Evolutionary conservation across 2,329 filamentous ascomycete genomes (phyloP), one percentile per base, ranked within the genome.

Genomic region (Emmonsia crescens): DNA sequence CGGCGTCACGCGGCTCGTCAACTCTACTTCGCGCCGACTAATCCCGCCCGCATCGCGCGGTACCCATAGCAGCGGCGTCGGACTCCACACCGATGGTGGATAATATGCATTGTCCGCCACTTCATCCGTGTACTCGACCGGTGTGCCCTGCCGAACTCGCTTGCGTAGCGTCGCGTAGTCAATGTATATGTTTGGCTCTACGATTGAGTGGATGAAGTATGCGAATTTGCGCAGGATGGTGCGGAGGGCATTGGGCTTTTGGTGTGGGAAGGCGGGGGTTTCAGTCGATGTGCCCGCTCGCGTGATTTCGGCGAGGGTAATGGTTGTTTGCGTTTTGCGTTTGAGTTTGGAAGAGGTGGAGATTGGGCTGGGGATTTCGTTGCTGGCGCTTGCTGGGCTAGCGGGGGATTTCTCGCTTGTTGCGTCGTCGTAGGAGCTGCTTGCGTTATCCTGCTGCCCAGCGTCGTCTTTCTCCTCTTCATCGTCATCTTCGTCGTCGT

Each of bases 61-160:
- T 31, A 96, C 89, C 91, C 91, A 96, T 3, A 96, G 77, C 42
- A 88, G 78, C 0, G 89, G 89, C 3, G 82, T 76, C 59, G 79
- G 67, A 63, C 83, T 80, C 14, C 76, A 82, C 66, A 93, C 81
- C 0, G 87, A 84, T 0, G 90, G 89, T 65, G 91, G 85, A 71
- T 83, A 83, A 73, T 90, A 93, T 0, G 89, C 91, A 42, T 88
- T 82, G 4, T 79, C 77, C 65, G 86, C 81, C 9, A 85, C 78
- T 54, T 85, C 79, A 0, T 82, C 79, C 0, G 83, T 77, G 71
- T 94, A 92, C 0, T 81, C 72, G 60, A 85, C 82, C 2, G 77
- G 75, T 27, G 83, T 75, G 38, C 77, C 76, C 19, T 81, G 78
- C 0, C 89, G 87, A 0, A 94, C 83, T 19, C 91, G 80, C 21